phyloP scores from a whole-genome alignment of 345 rosid genomes.

The Lenwebbia sp. region DNA sequence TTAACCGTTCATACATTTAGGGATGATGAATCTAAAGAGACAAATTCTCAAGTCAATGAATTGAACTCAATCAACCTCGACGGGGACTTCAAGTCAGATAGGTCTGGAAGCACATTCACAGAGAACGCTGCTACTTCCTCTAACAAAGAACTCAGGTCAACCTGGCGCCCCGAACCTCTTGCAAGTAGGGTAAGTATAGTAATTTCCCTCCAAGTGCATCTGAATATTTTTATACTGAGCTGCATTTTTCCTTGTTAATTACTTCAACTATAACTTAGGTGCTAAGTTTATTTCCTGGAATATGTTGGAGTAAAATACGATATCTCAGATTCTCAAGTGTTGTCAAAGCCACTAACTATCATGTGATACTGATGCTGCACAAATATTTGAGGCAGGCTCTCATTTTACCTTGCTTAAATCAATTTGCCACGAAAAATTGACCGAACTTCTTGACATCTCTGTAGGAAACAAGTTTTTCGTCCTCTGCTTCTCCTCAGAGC shows the following conservation, averaged over 20 bases:
- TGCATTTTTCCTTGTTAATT: background rate
- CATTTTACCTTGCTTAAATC: background rate
- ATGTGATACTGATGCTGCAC: background rate
- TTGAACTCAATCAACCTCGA: conserved; percentile 5
- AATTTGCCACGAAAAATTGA: background rate
- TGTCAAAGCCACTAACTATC: background rate
- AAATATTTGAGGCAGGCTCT: background rate
- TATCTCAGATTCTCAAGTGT: background rate
- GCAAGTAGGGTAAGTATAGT: conserved; percentile 12
- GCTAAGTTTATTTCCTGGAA: background rate
- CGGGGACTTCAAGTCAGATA: conserved; percentile 20
- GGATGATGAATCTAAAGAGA: conserved; percentile 17
- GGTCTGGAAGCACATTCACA: conserved; percentile 4
- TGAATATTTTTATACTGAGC: background rate
- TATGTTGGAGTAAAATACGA: background rate
- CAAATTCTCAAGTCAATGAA: conserved; percentile 4
- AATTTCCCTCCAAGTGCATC: background rate
- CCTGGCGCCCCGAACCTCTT: conserved; percentile 6
- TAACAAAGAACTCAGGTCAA: conserved; percentile 13
- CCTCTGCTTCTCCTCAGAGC: conserved; percentile 24
- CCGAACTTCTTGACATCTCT: background rate
- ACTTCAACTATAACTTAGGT: background rate
- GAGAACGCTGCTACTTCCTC: conserved; percentile 6
- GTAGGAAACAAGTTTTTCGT: conserved; percentile 19
- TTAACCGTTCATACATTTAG: conserved; percentile 8